Conservation (phyloP, 129 eudicot genomes). For the Centrapalus pauciflorus region DNA sequence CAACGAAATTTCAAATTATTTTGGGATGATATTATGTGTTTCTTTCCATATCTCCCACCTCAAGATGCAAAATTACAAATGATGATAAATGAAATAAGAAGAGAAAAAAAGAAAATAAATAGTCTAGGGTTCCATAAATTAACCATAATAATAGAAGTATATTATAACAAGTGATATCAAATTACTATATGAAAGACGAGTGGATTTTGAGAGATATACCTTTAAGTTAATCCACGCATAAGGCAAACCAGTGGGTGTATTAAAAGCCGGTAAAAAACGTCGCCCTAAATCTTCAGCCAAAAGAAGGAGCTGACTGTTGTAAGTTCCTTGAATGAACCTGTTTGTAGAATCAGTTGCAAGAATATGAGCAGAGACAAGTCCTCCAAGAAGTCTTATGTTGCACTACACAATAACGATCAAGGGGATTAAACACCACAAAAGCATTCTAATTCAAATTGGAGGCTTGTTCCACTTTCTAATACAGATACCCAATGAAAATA, state of each 20-base stretch:
- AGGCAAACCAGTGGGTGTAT: constrained; percentile 88
- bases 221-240: constrained; percentile 96
- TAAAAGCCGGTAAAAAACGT: constrained; percentile 89
- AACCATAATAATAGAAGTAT: background rate
- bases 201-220: constrained; percentile 41
- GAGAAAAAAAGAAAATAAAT: background rate
- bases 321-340: constrained; percentile 78
- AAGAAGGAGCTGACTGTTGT: constrained; percentile 68
- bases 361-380: constrained; percentile 99
- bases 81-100: background rate
- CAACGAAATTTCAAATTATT: background rate
- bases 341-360: constrained; percentile 99
- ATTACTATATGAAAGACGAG: constrained; percentile 5
- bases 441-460: constrained; percentile 20
- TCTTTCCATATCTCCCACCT: too few relatives aligned
- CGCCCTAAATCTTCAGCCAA: constrained; percentile 85
- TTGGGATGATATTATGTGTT: background rate
- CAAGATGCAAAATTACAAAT: background rate
- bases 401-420: constrained; percentile 68
- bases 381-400: constrained; percentile 99
- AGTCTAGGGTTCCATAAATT: background rate
- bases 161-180: too few relatives aligned
- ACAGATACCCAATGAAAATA: background rate
- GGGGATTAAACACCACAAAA: constrained; percentile 31
- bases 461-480: background rate